A percentile compares a stretch with the other conserved stretches of the same genome.
Conservation (phyloP, 2,329 filamentous ascomycete species). For the Fusarium albidum region DNA sequence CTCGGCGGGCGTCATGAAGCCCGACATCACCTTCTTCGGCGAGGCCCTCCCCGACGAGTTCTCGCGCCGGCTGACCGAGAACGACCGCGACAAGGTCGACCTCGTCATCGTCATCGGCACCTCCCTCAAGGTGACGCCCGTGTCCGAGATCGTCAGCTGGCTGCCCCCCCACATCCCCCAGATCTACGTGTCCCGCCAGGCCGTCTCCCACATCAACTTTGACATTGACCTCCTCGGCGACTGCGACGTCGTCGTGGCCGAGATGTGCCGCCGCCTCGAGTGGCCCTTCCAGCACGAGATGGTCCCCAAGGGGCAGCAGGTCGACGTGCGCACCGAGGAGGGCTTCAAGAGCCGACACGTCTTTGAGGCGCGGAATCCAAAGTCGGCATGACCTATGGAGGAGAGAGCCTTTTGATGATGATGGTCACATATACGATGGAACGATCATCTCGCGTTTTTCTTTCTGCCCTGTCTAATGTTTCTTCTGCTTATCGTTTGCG, state of each 20-base stretch:
- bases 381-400: background rate
- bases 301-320: slow-evolving; percentile 72
- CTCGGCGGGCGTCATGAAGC: slow-evolving; percentile 86
- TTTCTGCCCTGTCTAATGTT: background rate
- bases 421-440: too few relatives aligned
- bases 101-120: slow-evolving; percentile 96
- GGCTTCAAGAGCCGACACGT: slow-evolving; percentile 49
- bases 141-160: slow-evolving; percentile 87
- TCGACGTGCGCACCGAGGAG: slow-evolving; percentile 59
- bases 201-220: slow-evolving; percentile 89
- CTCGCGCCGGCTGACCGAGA: slow-evolving; percentile 78
- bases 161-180: slow-evolving; percentile 83
- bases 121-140: slow-evolving; percentile 92
- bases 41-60: slow-evolving; percentile 89
- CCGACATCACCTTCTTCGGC: slow-evolving; percentile 98
- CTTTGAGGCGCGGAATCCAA: slow-evolving; percentile 41
- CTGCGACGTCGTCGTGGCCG: slow-evolving; percentile 88
- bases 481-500: too few relatives aligned
- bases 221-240: slow-evolving; percentile 97
- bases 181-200: slow-evolving; percentile 87
- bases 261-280: slow-evolving; percentile 81
- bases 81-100: slow-evolving; percentile 83
- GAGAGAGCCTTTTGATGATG: too few relatives aligned
- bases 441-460: background rate
- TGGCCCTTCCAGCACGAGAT: slow-evolving; percentile 87